Evolutionary conservation across 768 basidiomycete genomes (phyloP).

Genomic region (Boletus vermiculosoides): DNA sequence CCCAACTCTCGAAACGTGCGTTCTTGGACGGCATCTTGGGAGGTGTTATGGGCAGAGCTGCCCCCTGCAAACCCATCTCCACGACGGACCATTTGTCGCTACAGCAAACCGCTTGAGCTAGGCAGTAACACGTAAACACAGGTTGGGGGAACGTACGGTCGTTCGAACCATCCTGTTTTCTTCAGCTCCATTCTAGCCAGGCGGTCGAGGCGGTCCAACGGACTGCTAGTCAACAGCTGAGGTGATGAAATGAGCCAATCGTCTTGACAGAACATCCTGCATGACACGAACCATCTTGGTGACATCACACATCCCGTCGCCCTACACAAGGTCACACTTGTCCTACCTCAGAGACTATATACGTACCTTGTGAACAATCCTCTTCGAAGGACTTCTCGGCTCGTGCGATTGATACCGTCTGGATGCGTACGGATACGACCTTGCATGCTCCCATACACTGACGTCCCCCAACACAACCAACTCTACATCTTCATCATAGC

Average conservation of each 20-base stretch:
- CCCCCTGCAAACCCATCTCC: slow-evolving; percentile 21
- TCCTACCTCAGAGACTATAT: not conserved
- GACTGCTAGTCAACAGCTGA: slow-evolving; percentile 26
- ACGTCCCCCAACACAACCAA: slow-evolving; percentile 13
- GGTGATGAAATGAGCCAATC: slow-evolving; percentile 5
- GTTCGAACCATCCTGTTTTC: slow-evolving; percentile 33
- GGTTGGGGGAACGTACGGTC: slow-evolving; percentile 14
- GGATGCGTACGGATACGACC: slow-evolving; percentile 16
- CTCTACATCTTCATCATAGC: slow-evolving; percentile 22
- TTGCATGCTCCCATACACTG: slow-evolving; percentile 14
- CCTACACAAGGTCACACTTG: slow-evolving; percentile 10
- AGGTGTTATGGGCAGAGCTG: slow-evolving; percentile 4
- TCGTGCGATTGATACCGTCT: not conserved
- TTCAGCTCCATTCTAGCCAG: slow-evolving; percentile 30
- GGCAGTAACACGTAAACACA: not conserved
- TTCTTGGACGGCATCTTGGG: slow-evolving; percentile 8
- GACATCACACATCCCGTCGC: slow-evolving; percentile 17
- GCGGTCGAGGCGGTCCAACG: slow-evolving; percentile 30
- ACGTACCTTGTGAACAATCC: slow-evolving; percentile 16
- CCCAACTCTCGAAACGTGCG: not conserved
- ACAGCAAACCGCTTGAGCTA: not conserved
- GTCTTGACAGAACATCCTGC: not conserved
- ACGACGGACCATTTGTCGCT: slow-evolving; percentile 32
- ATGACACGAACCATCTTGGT: slow-evolving; percentile 27
- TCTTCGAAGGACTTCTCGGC: slow-evolving; percentile 3